Base-by-base conservation (phyloP, 495 filamentous ascomycete genomes). In the Staphylotrichum longicolle region DNA sequence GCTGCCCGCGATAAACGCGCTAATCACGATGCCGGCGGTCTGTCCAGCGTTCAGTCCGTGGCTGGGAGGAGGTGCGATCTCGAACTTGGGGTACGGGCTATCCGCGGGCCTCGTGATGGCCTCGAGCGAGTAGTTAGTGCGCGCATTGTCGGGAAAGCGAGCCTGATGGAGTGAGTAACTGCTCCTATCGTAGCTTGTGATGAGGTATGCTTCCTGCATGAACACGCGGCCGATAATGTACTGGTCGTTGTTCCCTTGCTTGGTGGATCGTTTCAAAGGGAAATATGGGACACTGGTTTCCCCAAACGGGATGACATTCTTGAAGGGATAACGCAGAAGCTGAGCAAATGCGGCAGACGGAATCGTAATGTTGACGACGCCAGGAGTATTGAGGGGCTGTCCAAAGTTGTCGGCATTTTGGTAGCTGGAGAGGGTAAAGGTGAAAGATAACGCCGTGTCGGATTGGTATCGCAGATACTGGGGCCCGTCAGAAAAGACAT, bases 161-260 rank as follows among this genome's bases (percentile, higher is more conserved):
- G 85, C 83, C 63, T 86, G 79, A 57, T 84, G 78, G 4, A 89
- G 58, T 1, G 81, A 88, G 65, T 89, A 88, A 37, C 71, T 78
- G 30, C 75, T 76, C 32, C 78, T 77, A 54, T 89, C 86, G 68
- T 88, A 89, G 61, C 86, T 83, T n/a, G 80, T 82, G 15, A 84
- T 82, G 10, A 90, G 65, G 62, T 90, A 90, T 14, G 84, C 80
- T 70, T 89, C 87, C 73, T 90, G 87, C 59, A 90, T 77, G 64
- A 90, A 90, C 4, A 77, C 71, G 34, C 87, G 82, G n/a, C 87
- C 87, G 62, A 90, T 78, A n/a, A 84, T 83, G 63, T 81, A 78
- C 59, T 85, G 78, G n/a, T 79, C 81, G 27, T 73, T 69, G 66
- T 82, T 72, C 2, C 58, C 78, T 48, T 74, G 70, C 53, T 74